Percentiles rank a stretch among this genome's conserved stretches.
Conservation (phyloP, 768 basidiomycete genomes). For the Tephrocybe sp. region DNA sequence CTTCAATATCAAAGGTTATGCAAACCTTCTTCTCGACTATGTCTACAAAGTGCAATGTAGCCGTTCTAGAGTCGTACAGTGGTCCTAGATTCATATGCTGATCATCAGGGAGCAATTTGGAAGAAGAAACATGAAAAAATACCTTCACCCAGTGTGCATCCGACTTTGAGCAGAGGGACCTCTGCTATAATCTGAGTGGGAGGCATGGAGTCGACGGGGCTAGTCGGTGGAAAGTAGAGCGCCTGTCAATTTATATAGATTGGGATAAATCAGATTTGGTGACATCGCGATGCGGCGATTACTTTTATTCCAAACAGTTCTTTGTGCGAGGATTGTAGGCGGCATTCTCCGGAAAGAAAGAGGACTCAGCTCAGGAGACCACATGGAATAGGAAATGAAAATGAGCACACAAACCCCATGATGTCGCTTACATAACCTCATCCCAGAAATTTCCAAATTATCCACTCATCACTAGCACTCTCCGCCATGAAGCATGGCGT, state of each 20-base stretch:
- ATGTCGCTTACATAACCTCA: slow-evolving; percentile 14
- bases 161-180: slow-evolving; percentile 47
- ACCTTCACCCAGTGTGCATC: slow-evolving; percentile 67
- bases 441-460: slow-evolving; percentile 7
- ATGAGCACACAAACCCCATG: not conserved
- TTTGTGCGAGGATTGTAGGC: too few relatives aligned
- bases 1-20: not conserved
- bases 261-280: slow-evolving; percentile 6
- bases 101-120: slow-evolving; percentile 14
- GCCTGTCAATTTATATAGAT: slow-evolving; percentile 20
- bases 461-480: not conserved
- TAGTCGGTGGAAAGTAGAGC: not conserved
- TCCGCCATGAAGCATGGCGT: slow-evolving; percentile 87
- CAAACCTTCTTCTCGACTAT: slow-evolving; percentile 52
- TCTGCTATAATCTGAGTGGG: slow-evolving; percentile 34
- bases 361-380: too few relatives aligned
- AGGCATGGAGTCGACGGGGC: slow-evolving; percentile 12
- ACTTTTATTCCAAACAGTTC: slow-evolving; percentile 16
- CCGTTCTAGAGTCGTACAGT: slow-evolving; percentile 53
- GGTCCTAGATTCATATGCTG: slow-evolving; percentile 43
- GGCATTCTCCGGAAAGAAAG: slow-evolving; percentile 15
- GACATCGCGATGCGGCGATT: slow-evolving; percentile 17
- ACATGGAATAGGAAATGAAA: not conserved
- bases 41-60: slow-evolving; percentile 66
- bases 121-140: not conserved